A percentile compares a stretch with the other conserved stretches of the same genome.
Conservation (phyloP, 2,329 filamentous ascomycete species). For the Colletotrichum limetticola region DNA sequence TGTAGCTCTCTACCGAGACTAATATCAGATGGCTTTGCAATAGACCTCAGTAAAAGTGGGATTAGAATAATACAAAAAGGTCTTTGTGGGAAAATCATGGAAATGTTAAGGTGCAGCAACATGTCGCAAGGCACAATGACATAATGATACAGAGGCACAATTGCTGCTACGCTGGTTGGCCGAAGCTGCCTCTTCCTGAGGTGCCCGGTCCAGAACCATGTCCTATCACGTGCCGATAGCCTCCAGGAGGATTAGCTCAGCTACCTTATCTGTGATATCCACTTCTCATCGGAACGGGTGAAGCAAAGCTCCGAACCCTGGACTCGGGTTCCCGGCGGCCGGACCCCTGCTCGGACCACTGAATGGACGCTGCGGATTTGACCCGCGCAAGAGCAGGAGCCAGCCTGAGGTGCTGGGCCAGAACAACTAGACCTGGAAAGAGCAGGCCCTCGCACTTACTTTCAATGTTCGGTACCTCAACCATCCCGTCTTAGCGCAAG, state of each 20-base stretch:
- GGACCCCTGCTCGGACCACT: constrained; percentile 11
- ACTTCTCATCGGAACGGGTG: not conserved
- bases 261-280: too few species aligned
- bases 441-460: not conserved
- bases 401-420: not conserved
- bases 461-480: constrained; percentile 17
- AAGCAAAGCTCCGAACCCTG: not conserved
- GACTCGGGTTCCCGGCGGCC: not conserved
- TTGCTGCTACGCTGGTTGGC: not conserved
- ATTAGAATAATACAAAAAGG: not conserved
- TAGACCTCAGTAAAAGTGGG: not conserved
- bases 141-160: not conserved
- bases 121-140: constrained; percentile 3
- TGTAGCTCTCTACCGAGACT: not conserved
- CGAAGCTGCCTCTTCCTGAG: not conserved
- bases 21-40: not conserved
- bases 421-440: not conserved
- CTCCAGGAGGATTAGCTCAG: not conserved
- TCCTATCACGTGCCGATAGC: not conserved
- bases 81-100: not conserved
- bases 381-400: constrained; percentile 2
- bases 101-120: not conserved
- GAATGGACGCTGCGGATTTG: not conserved
- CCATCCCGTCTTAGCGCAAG: constrained; percentile 23
- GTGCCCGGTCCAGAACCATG: not conserved